Base-by-base conservation (phyloP, 257 asterid genomes). In the Petrea volubilis region DNA sequence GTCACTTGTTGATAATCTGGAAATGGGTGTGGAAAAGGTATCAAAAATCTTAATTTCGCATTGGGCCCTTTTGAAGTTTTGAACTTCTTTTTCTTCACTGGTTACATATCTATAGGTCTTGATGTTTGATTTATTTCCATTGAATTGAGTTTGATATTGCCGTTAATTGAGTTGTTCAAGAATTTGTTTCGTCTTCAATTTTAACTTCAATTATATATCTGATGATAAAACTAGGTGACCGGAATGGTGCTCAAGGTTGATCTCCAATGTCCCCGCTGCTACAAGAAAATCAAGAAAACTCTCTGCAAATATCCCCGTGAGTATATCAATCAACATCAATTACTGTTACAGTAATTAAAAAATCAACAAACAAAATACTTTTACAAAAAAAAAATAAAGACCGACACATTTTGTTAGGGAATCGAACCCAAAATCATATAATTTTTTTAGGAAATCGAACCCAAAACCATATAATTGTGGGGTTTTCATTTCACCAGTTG, bases 181-280 rank as follows among this genome's bases (percentile, higher is more conserved):
- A 31, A 31, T 31, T 31, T 44, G 20, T 63, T 23, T 68, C 12
- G 13, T 7, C 34, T 31, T 50, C 14, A 20, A 52, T 38, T n/a
- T n/a, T n/a, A n/a, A n/a, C n/a, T n/a, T n/a, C n/a, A n/a, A 10
- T 44, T 7, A 31, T 40, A 8, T 11, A 11, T 40, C 14, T 40
- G 46, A 7, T 40, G 14, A 44, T 44, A 47, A 28, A 49, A 18
- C 14, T 58, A 89, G 97, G 88, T 78, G 20, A 86, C 96, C 3
- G 25, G 38, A 8, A 93, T 93, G 98, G 70, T 79, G 41, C 90
- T 93, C 8, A 79, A 81, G 82, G 97, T 77, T 67, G 96, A 93
- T 84, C 97, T 93, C 23, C 95, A 93, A 41, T 93, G 98, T 40
- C 75, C 91, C 5, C 43, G 87, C 81, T 93, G 97, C 92, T 93